Percentiles rank a stretch among this genome's conserved stretches.
Conservation (phyloP, 345 rosid genomes). For the Citrus sinensis region DVS_A1.0 CM039161.1:23979001-23979500, state of each 20-base stretch:
- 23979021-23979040: neutral
- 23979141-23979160: constrained; percentile 67
- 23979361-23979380: no score
- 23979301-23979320: no score
- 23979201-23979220: neutral
- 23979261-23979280: no score
- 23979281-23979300: no score
- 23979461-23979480: no score
- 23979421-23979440: no score
- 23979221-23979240: neutral
- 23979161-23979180: constrained; percentile 77
- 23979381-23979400: no score
- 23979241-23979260: neutral
- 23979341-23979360: no score
- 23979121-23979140: constrained; percentile 61
- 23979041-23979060: constrained; percentile 70
- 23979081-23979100: constrained; percentile 15
- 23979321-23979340: no score
- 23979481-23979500: no score
- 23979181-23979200: constrained; percentile 67
- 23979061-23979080: constrained; percentile 59
- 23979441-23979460: no score
- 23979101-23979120: constrained; percentile 20
- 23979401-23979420: no score
- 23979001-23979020: neutral